A percentile compares a stretch with the other conserved stretches of the same genome.
These are phyloP conservation scores for Cladosporium colombiae DNA, from an alignment of 2,329 filamentous ascomycete genomes.

Conservation along the genomic window DNA sequence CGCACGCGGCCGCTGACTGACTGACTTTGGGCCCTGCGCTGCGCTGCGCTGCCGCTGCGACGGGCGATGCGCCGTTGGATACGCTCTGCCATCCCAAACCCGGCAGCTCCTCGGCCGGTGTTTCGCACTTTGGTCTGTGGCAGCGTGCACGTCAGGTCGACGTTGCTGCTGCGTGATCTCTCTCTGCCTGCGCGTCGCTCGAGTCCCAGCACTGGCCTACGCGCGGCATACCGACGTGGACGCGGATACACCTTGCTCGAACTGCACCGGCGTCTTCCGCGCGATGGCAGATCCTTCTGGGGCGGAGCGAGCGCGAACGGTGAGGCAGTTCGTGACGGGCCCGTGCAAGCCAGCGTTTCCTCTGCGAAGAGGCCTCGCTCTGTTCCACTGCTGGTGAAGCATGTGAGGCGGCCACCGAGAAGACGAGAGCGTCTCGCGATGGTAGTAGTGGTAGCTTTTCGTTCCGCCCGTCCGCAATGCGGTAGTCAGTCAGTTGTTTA, in stretches of 20 bases:
- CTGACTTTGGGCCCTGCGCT: neutral
- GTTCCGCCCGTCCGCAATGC: neutral
- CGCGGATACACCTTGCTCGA: neutral
- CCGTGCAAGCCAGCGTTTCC: neutral
- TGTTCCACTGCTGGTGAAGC: neutral
- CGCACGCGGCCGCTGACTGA: constrained; percentile 5
- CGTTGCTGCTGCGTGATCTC: neutral
- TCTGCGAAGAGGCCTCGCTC: neutral
- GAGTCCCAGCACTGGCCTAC: neutral
- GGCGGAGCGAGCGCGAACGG: neutral
- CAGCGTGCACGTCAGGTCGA: constrained; percentile 2
- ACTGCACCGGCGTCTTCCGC: constrained; percentile 3
- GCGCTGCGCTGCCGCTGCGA: neutral
- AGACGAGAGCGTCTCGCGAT: neutral
- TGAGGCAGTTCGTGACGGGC: neutral
- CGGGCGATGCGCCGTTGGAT: neutral
- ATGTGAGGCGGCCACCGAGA: neutral
- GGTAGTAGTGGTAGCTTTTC: neutral
- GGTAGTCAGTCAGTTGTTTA: neutral
- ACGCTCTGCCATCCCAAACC: neutral
- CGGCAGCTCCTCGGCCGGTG: constrained; percentile 2
- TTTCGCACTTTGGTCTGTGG: neutral
- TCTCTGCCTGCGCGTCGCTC: neutral
- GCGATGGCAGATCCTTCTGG: neutral
- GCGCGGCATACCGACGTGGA: neutral